Evolutionary conservation across 352 stramenopile species (phyloP), one percentile per base, ranked within the genome.

Genomic region (Pythium graminicola): DNA sequence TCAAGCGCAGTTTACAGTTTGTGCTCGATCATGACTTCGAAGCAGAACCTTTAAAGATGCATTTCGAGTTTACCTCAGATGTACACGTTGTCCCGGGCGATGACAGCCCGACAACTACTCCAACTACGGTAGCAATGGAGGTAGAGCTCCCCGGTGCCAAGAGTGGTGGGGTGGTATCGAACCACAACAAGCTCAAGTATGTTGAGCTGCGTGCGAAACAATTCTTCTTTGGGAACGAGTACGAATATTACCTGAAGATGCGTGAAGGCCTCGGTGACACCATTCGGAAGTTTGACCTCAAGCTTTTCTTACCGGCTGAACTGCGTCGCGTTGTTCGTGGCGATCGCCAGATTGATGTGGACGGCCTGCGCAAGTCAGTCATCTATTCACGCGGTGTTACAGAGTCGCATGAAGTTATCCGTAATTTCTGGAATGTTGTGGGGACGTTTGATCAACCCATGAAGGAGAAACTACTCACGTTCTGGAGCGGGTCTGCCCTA

Each of bases 11-110:
- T 56, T 57, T 88, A 17, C 67, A 84, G 55, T 77, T 81, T 26
- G 55, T 88, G 6, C 53, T 89, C 2, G 76, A 81, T 27, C 70
- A 86, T 50, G 73, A 91, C 43, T 89, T 89, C 50, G 72, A 74
- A 6, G 47, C 52, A 9, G 54, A 71, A 13, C 62, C 73, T 16
- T 51, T 84, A 7, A 76, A 91, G 33, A 65, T 89, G 57, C 57
- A 67, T n/a, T 89, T 91, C 52, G 76, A 89, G 35, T 82, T 74
- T 53, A 84, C 77, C 1, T 62, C 64, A 0, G 52, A 82, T 5
- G 71, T 85, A 16, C 42, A 60, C 13, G 42, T 84, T 4, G 54
- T 79, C 3, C 38, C 70, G 11, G 38, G 61, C 11, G 50, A 53
- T 28, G 23, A 28, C 6, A 33, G 28, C 10, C 14, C 22, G 10